These are phyloP conservation scores for Nymphaea thermarum DNA, from an alignment of 164 flowering plant genomes.

Conservation along the genomic window DNA sequence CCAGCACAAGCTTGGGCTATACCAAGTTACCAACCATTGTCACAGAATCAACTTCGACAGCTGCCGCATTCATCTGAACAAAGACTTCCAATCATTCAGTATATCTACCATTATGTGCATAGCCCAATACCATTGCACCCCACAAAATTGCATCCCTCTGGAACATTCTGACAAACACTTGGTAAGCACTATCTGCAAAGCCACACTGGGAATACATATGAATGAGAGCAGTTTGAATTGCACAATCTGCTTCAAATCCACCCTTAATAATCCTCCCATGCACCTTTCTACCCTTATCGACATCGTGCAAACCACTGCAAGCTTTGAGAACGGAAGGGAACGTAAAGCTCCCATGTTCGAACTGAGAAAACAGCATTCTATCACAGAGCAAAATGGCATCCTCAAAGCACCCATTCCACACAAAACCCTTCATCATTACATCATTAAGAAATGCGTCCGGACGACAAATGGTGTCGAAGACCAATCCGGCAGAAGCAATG, in stretches of 20 bases:
- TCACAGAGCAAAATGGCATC: constrained; percentile 44
- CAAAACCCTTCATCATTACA: constrained; percentile 49
- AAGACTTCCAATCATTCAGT: no score
- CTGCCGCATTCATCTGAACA: constrained; percentile 31
- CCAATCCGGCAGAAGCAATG: constrained; percentile 27
- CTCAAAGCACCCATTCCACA: constrained; percentile 30
- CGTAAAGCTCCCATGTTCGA: constrained; percentile 21
- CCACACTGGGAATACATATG: constrained; percentile 55
- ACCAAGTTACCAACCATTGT: constrained; percentile 43
- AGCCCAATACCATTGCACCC: constrained; percentile 49
- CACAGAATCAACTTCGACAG: constrained; percentile 39
- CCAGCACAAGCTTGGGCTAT: constrained; percentile 54
- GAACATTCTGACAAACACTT: constrained; percentile 49
- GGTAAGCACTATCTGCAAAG: constrained; percentile 30
- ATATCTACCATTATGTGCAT: constrained; percentile 29
- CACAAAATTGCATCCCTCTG: constrained; percentile 61
- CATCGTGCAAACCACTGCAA: constrained; percentile 40
- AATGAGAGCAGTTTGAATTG: constrained; percentile 51
- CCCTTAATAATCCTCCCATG: constrained; percentile 53
- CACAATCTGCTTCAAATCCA: constrained; percentile 50
- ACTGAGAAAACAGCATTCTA: constrained; percentile 22
- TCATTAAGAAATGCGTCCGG: constrained; percentile 89
- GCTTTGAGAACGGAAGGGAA: constrained; percentile 66
- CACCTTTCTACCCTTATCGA: constrained; percentile 30
- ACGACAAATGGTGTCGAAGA: constrained; percentile 30